Percentiles rank a stretch among this genome's conserved stretches.
Conservation (phyloP, 352 stramenopile genomes). For the Pythium grandisporangium region DNA sequence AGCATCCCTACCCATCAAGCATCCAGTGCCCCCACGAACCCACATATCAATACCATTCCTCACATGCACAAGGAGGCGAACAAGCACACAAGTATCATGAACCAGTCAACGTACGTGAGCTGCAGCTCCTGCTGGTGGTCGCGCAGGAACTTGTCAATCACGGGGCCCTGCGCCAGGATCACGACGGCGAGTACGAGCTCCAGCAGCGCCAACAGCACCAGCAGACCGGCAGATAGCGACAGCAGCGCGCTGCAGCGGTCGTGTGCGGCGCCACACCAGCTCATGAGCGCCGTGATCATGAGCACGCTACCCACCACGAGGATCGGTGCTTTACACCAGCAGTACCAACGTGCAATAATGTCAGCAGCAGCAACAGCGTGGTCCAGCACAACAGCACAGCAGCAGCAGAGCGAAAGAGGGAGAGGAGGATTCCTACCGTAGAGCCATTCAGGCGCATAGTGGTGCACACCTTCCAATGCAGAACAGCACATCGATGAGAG, state of each 20-base stretch:
- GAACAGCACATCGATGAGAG: background rate
- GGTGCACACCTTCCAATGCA: slow-evolving; percentile 28
- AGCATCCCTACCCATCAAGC: slow-evolving; percentile 46
- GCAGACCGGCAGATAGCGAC: slow-evolving; percentile 44
- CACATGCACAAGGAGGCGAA: too few species aligned
- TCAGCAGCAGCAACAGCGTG: background rate
- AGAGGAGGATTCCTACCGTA: slow-evolving; percentile 25
- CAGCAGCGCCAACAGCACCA: slow-evolving; percentile 48
- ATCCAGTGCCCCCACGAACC: too few species aligned
- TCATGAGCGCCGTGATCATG: slow-evolving; percentile 36
- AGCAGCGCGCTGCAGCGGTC: slow-evolving; percentile 33
- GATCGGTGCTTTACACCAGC: slow-evolving; percentile 17
- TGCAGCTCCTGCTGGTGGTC: slow-evolving; percentile 60
- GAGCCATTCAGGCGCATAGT: slow-evolving; percentile 60
- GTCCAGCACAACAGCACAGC: too few species aligned
- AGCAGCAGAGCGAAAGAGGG: too few species aligned
- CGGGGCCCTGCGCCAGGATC: slow-evolving; percentile 52
- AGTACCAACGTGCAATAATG: background rate
- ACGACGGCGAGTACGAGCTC: slow-evolving; percentile 53
- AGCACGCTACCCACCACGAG: slow-evolving; percentile 38
- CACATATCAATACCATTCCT: too few species aligned
- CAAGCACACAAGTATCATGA: too few species aligned
- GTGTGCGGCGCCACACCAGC: slow-evolving; percentile 53
- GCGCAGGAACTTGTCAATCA: slow-evolving; percentile 49
- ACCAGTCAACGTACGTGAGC: slow-evolving; percentile 26